These are phyloP conservation scores for Fonsecaea multimorphosa DNA, from an alignment of 2,329 filamentous ascomycete species.

Conservation along the genomic window DNA sequence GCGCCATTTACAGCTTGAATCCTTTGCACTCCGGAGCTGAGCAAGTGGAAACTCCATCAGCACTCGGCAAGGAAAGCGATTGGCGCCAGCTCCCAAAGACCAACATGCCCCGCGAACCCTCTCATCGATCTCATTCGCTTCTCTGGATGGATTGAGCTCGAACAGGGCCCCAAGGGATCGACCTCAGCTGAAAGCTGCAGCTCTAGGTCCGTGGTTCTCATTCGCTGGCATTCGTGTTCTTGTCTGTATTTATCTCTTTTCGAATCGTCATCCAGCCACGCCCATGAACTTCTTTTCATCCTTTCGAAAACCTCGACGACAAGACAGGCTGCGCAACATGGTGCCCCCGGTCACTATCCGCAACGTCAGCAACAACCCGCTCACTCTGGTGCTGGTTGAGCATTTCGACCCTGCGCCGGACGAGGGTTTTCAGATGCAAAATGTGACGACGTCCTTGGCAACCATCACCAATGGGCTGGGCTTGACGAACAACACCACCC, in stretches of 20 bases:
- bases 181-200: slow-evolving; percentile 15
- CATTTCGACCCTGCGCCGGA: slow-evolving; percentile 65
- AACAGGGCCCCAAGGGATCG: neutral
- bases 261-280: neutral
- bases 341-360: slow-evolving; percentile 70
- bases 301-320: slow-evolving; percentile 13
- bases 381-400: slow-evolving; percentile 75
- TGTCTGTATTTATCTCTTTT: neutral
- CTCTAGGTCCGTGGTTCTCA: slow-evolving; percentile 4
- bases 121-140: slow-evolving; percentile 2
- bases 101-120: slow-evolving; percentile 10
- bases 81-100: slow-evolving; percentile 3
- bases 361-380: slow-evolving; percentile 76
- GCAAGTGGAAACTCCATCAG: neutral
- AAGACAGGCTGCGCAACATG: slow-evolving; percentile 41
- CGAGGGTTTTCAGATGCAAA: slow-evolving; percentile 40
- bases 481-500: slow-evolving; percentile 51
- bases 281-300: slow-evolving; percentile 5
- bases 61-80: slow-evolving; percentile 6
- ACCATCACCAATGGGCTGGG: slow-evolving; percentile 57
- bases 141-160: neutral
- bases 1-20: neutral
- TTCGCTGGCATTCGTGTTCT: neutral
- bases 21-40: neutral
- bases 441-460: slow-evolving; percentile 44